Evolutionary conservation across 768 basidiomycete species (phyloP).

Genomic region (Exidia glandulosa): DNA sequence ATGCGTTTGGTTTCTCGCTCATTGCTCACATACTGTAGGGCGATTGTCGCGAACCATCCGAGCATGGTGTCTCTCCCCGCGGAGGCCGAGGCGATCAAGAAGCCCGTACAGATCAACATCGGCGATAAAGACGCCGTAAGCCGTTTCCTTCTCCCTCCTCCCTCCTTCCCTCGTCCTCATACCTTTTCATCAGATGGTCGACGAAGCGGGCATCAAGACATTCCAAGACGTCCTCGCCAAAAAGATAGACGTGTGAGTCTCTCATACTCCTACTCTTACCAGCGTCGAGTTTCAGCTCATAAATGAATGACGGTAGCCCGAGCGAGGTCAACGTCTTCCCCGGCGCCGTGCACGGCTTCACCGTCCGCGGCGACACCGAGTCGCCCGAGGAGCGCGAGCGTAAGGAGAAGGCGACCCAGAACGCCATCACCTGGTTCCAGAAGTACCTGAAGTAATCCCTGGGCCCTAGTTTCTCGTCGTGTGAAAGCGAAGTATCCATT

Average conservation of each 20-base stretch:
- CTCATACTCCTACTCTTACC: not conserved
- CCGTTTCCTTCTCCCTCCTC: not conserved
- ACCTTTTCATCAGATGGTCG: not conserved
- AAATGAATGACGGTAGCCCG: conserved; percentile 2
- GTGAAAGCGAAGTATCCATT: too few relatives aligned
- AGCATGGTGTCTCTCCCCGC: conserved; percentile 12
- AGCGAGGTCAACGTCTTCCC: conserved; percentile 12
- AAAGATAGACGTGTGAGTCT: not conserved
- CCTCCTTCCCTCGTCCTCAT: not conserved
- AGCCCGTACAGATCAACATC: conserved; percentile 17
- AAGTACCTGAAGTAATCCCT: conserved; percentile 5
- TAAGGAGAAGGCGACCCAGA: conserved; percentile 18
- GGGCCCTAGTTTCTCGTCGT: not conserved
- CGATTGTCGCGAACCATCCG: conserved; percentile 22
- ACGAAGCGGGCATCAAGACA: not conserved
- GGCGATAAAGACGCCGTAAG: conserved; percentile 15
- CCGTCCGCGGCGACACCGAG: conserved; percentile 20
- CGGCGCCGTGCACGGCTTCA: conserved; percentile 19
- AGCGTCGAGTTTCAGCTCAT: not conserved
- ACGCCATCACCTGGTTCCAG: conserved; percentile 14
- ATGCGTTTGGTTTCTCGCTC: not conserved
- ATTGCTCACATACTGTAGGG: not conserved
- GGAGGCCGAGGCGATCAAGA: conserved; percentile 16
- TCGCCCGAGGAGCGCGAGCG: conserved; percentile 14
- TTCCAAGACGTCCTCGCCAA: not conserved